These are phyloP conservation scores for Ogataea ganodermae DNA, from an alignment of 805 yeast species.

Conservation along the genomic window DNA sequence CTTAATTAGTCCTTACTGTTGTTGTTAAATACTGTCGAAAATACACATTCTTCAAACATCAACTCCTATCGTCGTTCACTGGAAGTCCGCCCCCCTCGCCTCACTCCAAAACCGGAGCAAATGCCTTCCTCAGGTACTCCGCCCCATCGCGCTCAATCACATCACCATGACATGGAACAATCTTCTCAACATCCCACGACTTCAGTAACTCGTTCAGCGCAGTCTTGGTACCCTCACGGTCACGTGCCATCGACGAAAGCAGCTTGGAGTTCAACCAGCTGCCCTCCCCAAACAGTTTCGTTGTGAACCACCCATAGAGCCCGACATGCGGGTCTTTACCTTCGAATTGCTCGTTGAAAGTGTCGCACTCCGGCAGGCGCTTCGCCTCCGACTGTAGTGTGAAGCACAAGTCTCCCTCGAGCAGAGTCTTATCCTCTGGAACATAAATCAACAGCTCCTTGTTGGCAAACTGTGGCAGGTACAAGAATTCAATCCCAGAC, in stretches of 20 bases:
- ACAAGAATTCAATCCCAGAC: constrained; percentile 54
- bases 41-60: too few relatives aligned
- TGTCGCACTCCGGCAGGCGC: constrained; percentile 34
- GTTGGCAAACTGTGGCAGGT: constrained; percentile 57
- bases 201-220: constrained; percentile 35
- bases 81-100: too few relatives aligned
- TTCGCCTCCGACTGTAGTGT: constrained; percentile 53
- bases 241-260: constrained; percentile 10
- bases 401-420: constrained; percentile 63
- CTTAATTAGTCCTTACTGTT: too few relatives aligned
- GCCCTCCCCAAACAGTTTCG: constrained; percentile 19
- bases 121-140: constrained; percentile 1
- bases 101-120: constrained; percentile 1
- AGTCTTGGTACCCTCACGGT: constrained; percentile 10
- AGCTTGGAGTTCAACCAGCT: constrained; percentile 12
- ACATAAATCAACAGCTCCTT: constrained; percentile 58
- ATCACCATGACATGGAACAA: constrained; percentile 63
- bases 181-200: constrained; percentile 48
- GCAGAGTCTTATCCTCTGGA: constrained; percentile 46
- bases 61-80: too few relatives aligned
- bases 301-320: constrained; percentile 26
- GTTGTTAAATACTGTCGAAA: too few relatives aligned
- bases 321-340: constrained; percentile 47
- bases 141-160: constrained; percentile 44
- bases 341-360: constrained; percentile 48